These are phyloP conservation scores for Aspergillus novofumigatus DNA, from an alignment of 2,329 filamentous ascomycete species.

Conservation along the genomic window DNA sequence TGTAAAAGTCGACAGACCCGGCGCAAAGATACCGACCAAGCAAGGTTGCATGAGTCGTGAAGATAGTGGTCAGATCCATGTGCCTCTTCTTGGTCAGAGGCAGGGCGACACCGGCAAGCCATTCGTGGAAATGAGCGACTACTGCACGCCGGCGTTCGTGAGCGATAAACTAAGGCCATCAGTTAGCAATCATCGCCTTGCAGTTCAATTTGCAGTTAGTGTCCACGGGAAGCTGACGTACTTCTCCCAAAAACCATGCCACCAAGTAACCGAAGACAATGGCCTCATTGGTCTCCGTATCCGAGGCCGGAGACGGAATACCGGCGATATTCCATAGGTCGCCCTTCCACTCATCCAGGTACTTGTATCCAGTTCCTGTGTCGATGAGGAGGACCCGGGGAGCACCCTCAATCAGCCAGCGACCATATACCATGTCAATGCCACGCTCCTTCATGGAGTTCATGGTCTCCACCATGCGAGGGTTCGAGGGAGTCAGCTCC, in stretches of 20 bases:
- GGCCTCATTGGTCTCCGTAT: slow-evolving; percentile 94
- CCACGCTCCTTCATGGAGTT: slow-evolving; percentile 89
- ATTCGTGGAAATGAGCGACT: slow-evolving; percentile 98
- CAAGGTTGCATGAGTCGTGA: slow-evolving; percentile 95
- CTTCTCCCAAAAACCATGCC: slow-evolving; percentile 97
- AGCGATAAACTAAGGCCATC: slow-evolving; percentile 69
- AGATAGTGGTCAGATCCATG: slow-evolving; percentile 96
- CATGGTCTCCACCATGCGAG: slow-evolving; percentile 76
- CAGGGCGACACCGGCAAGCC: slow-evolving; percentile 89
- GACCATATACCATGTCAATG: slow-evolving; percentile 83
- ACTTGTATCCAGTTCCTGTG: slow-evolving; percentile 86
- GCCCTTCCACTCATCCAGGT: slow-evolving; percentile 92
- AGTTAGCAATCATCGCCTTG: slow-evolving; percentile 6
- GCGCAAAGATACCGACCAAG: slow-evolving; percentile 95
- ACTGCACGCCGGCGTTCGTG: slow-evolving; percentile 90
- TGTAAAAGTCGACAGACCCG: slow-evolving; percentile 98
- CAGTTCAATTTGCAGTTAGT: neutral
- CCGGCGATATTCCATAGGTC: slow-evolving; percentile 91
- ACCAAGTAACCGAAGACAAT: slow-evolving; percentile 97
- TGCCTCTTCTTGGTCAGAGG: slow-evolving; percentile 88
- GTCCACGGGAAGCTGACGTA: slow-evolving; percentile 42
- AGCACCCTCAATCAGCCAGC: slow-evolving; percentile 96
- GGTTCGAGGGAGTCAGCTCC: slow-evolving; percentile 77
- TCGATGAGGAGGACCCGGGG: slow-evolving; percentile 92
- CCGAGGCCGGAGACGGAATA: slow-evolving; percentile 87